These are phyloP conservation scores for Luvunga scandens DNA, from an alignment of 345 rosid species.

Conservation along the genomic window DNA sequence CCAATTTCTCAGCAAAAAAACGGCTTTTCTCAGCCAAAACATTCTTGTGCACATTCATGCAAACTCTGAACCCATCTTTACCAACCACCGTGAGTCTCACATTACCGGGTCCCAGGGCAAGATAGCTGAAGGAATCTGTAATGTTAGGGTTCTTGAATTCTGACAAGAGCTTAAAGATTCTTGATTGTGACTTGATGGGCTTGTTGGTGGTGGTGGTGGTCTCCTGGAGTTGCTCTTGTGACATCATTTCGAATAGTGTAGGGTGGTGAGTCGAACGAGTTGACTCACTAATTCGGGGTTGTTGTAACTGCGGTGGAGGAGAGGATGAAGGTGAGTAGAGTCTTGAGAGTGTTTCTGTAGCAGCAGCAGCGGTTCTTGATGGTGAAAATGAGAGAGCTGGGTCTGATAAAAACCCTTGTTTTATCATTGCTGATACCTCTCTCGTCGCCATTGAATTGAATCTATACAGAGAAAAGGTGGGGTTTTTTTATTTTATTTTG, in stretches of 20 bases:
- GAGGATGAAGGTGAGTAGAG: slow-evolving; percentile 41
- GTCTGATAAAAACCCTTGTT: slow-evolving; percentile 76
- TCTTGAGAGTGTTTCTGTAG: slow-evolving; percentile 17
- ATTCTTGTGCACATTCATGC: slow-evolving; percentile 72
- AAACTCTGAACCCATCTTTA: slow-evolving; percentile 64
- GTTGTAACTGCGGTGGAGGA: slow-evolving; percentile 28
- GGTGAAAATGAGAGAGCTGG: slow-evolving; percentile 64
- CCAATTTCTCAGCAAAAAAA: slow-evolving; percentile 74
- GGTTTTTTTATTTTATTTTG: slow-evolving; percentile 4
- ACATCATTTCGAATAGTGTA: slow-evolving; percentile 92
- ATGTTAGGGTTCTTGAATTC: slow-evolving; percentile 45
- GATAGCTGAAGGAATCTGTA: slow-evolving; percentile 7
- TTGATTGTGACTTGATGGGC: slow-evolving; percentile 52
- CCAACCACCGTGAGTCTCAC: slow-evolving; percentile 79
- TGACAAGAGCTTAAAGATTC: slow-evolving; percentile 52
- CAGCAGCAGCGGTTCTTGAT: slow-evolving; percentile 37
- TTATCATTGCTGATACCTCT: slow-evolving; percentile 78
- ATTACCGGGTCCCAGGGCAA: slow-evolving; percentile 54
- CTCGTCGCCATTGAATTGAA: slow-evolving; percentile 56
- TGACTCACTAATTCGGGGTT: slow-evolving; percentile 17
- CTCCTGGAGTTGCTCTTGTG: slow-evolving; percentile 66
- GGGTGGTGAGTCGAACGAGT: slow-evolving; percentile 4
- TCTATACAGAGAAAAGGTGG: not conserved
- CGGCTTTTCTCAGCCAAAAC: slow-evolving; percentile 74
- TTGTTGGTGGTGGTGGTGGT: slow-evolving; percentile 31